Base-by-base conservation (phyloP, 2,329 filamentous ascomycete genomes). In the Hawksworthiomyces lignivorus region DNA sequence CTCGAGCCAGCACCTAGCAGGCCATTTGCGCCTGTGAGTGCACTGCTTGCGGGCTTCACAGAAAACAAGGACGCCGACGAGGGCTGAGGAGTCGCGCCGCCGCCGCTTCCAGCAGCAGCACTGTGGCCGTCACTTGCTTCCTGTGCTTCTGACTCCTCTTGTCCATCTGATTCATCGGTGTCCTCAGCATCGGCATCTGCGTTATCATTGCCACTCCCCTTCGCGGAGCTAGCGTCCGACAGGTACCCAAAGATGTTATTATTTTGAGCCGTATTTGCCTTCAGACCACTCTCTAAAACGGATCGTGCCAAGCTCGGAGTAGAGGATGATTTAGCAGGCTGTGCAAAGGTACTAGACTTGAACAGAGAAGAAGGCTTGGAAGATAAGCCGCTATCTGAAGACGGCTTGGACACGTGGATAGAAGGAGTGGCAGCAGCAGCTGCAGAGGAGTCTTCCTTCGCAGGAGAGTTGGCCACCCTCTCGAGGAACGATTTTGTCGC, bases 171-270 rank as follows among this genome's bases (percentile, higher is more conserved):
- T 14, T 72, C 69, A 10, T 63, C 58, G 4, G 51, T 50, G 27
- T 53, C 54, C 31, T 56, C 57, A 7, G 46, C 50, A 11, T 64
- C 66, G 15, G 58, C 63, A 46, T 68, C 61, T 4, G 56, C 65
- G 30, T 66, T 61, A 44, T 67, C 66, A 27, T 66, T 63, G 1
- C 69, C 69, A 48, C 74, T 77, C 38, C 69, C 74, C 56, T 73
- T 73, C 30, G 68, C 62, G 12, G 72, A 73, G 50, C 72, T 75
- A 24, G 62, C 64, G 52, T 76, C 73, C 2, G 75, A 79, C 7
- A 80, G 64, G 50, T 80, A 73, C 19, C 69, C 70, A 52, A 82
- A 82, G 37, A 79, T 77, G 52, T 80, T 77, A 53, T 78, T 79
- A 34, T 22, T 39, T 20, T 27, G 51, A n/a, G 28, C 40, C 2